Conservation (phyloP, 129 eudicot species). For the Flaveria sonorensis region DNA sequence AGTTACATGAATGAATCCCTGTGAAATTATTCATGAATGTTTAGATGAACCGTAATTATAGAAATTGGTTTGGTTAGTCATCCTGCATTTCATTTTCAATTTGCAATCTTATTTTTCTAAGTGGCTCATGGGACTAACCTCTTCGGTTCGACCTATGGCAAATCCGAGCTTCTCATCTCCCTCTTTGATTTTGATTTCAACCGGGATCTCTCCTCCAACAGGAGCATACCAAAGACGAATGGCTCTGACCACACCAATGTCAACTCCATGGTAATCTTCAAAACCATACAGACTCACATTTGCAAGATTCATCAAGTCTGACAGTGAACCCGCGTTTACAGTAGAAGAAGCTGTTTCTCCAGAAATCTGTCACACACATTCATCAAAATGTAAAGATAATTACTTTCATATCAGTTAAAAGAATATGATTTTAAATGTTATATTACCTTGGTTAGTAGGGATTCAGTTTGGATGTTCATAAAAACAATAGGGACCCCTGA, state of each 20-base stretch:
- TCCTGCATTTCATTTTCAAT: no score
- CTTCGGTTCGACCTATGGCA: conserved; percentile 85
- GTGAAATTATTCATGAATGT: neutral
- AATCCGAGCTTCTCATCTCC: conserved; percentile 83
- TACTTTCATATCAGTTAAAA: neutral
- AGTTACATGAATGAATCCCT: conserved; percentile 88
- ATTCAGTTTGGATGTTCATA: conserved; percentile 91
- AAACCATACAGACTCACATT: conserved; percentile 83
- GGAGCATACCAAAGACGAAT: conserved; percentile 96
- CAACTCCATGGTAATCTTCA: conserved; percentile 98
- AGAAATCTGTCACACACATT: conserved; percentile 58
- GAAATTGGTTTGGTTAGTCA: neutral
- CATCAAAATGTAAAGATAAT: neutral
- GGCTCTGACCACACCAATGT: conserved; percentile 87
- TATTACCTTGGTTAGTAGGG: conserved; percentile 92
- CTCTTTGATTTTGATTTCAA: conserved; percentile 65
- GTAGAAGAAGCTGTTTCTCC: conserved; percentile 88
- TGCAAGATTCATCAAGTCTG: conserved; percentile 75
- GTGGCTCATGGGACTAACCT: conserved; percentile 45
- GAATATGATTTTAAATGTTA: neutral
- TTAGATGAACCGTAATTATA: neutral
- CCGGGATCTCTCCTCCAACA: conserved; percentile 69
- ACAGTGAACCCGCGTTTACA: conserved; percentile 64
- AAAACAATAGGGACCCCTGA: conserved; percentile 82
- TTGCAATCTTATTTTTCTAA: neutral